Base-by-base conservation (phyloP, 208 protist species). In the Leishmania lainsoni region DNA sequence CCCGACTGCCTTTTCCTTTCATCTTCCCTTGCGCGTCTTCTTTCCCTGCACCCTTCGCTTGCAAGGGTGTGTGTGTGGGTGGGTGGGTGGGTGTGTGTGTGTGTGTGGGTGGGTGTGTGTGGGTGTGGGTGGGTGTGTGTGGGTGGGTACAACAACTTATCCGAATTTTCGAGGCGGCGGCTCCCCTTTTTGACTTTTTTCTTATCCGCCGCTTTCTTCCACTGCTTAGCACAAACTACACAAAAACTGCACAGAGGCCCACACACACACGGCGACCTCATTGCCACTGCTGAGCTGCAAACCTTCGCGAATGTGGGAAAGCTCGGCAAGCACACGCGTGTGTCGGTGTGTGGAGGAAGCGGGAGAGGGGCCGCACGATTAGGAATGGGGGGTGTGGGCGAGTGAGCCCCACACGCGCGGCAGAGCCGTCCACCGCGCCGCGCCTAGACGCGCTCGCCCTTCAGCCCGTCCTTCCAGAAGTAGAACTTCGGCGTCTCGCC, bases 381-480 rank as follows among this genome's bases (percentile, higher is more conserved):
- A 20, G 54, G 3, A 22, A 22, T 39, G 3, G 71, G 75, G 73
- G 56, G 65, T 70, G 45, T 42, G 51, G 14, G 9, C 68, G 20
- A 51, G 22, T 51, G 68, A 17, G 45, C 5, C 58, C 14, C 17
- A 49, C 68, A 29, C 26, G 20, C 68, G 68, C 68, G 68, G 68
- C 39, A 32, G 10, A 17, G 9, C 68, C 68, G 29, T 51, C 68
- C 3, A 29, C 59, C 29, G 52, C 65, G 58, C 80, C 63, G 49
- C 65, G 48, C n/a, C 88, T 93, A 97, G 59, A 97, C 94, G 78
- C 93, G 93, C 86, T 89, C 85, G 58, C 92, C 93, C 86, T 96
- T 92, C 83, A 97, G 86, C 70, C 95, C 93, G 58, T 97, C 92
- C 90, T 98, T 98, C 93, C 94, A 97, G 87, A 87, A 94, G 92